Evolutionary conservation across 495 filamentous ascomycete species (phyloP).

Genomic region (Wilcoxina mikolae): DNA sequence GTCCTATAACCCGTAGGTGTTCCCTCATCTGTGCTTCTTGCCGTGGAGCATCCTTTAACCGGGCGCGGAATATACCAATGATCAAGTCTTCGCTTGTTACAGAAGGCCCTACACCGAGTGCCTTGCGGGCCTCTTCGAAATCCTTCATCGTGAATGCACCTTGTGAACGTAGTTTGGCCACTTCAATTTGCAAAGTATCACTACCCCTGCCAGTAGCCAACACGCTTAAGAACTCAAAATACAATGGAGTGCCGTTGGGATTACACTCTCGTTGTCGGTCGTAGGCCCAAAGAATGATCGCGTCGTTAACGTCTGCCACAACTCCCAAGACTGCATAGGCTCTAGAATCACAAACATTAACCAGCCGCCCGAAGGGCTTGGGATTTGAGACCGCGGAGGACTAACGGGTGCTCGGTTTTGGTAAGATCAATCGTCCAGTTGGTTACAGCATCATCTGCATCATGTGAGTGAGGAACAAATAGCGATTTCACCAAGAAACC

Average conservation of each 20-base stretch:
- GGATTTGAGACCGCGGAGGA: not conserved
- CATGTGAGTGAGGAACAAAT: not conserved
- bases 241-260: conserved; percentile 30
- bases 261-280: conserved; percentile 33
- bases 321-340: conserved; percentile 35
- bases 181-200: conserved; percentile 31
- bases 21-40: conserved; percentile 22
- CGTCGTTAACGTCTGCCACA: conserved; percentile 34
- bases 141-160: conserved; percentile 22
- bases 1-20: conserved; percentile 20
- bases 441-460: conserved; percentile 12
- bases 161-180: conserved; percentile 28
- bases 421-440: conserved; percentile 18
- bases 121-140: conserved; percentile 12
- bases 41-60: conserved; percentile 19
- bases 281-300: conserved; percentile 33
- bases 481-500: no score
- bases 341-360: conserved; percentile 6
- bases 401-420: conserved; percentile 23
- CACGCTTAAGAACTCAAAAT: conserved; percentile 34
- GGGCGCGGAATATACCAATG: conserved; percentile 23
- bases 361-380: no score
- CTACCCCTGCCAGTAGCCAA: conserved; percentile 31
- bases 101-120: conserved; percentile 11
- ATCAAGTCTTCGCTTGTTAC: conserved; percentile 22